A percentile compares a stretch with the other conserved stretches of the same genome.
Evolutionary conservation across 169 alveolate species (phyloP).

Genomic region (Babesia ovis): DNA sequence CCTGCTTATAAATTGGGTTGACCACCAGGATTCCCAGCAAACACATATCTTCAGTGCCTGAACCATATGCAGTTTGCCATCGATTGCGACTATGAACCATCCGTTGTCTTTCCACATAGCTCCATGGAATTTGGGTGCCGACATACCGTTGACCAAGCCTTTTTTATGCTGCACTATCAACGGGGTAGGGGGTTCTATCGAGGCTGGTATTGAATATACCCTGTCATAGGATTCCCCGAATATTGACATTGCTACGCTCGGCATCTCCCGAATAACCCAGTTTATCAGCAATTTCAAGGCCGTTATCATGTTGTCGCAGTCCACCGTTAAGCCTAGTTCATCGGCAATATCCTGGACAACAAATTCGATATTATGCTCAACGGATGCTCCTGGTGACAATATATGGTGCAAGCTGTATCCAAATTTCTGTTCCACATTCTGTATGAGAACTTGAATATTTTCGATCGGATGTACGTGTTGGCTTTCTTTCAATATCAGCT

Average conservation of each 20-base stretch:
- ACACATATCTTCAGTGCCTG: constrained; percentile 80
- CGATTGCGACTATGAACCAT: constrained; percentile 72
- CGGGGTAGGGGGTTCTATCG: constrained; percentile 68
- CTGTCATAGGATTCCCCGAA: constrained; percentile 39
- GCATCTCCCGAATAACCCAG: constrained; percentile 37
- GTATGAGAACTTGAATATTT: not conserved
- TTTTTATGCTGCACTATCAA: not conserved
- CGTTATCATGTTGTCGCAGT: constrained; percentile 11
- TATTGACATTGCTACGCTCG: constrained; percentile 25
- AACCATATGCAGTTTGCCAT: constrained; percentile 79
- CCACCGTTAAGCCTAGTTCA: constrained; percentile 2
- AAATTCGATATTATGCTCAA: not conserved
- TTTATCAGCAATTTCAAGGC: constrained; percentile 21
- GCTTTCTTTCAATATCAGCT: not conserved
- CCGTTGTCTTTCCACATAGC: constrained; percentile 52
- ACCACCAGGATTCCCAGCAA: constrained; percentile 88
- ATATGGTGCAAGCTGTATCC: constrained; percentile 33
- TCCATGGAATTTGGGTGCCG: constrained; percentile 25
- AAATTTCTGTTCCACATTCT: not conserved
- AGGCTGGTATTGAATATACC: constrained; percentile 58
- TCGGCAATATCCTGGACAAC: constrained; percentile 8
- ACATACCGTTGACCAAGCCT: constrained; percentile 1
- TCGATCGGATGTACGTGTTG: not conserved
- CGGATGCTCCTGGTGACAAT: constrained; percentile 7
- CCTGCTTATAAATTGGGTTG: constrained; percentile 82